Base-by-base conservation (phyloP, 2,329 filamentous ascomycete genomes). In the Ascosphaera pollenicola region DNA sequence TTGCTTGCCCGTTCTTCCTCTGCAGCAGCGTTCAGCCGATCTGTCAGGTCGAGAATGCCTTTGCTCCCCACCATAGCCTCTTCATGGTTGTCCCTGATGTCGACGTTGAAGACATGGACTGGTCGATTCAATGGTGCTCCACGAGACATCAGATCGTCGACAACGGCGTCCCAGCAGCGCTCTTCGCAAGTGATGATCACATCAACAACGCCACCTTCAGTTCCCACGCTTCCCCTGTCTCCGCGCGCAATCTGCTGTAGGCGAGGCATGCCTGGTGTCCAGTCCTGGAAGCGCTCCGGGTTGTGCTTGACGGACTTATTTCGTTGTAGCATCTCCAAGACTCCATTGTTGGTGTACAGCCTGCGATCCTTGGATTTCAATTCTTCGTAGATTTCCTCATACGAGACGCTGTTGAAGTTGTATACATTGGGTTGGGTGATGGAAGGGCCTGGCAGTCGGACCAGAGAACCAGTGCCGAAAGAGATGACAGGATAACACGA, bases 61-160 rank as follows among this genome's bases (percentile, higher is more conserved):
- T 78, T 74, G 2, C 89, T 89, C 8, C 89, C 89, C 2, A 94
- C 70, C 17, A 87, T 67, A 0, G 89, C 89, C 58, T 98, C 89
- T 56, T 98, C 87, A 52, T 95, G 89, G 52, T 95, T 98, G 60
- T 98, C 89, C 57, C 80, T 87, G 52, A 98, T 98, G 55, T 98
- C 89, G 40, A 98, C 78, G 50, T 98, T 98, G 65, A 98, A 92
- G 41, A 98, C 82, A 54, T 98, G 89, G 0, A 98, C 89, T 0
- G 89, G 85, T 2, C 83, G 68, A 56, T 98, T 98, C 41, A 98
- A 65, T 3, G 81, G 78, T 0, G 78, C 74, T 6, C 87, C 89
- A 44, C 91, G 73, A 49, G 75, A 80, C 44, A 93, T 72, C 39
- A 98, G 65, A 55, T 98, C 87, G 50, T 98, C 89, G 8, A 98